Conservation (phyloP, 352 stramenopile species). For the Phytophthora lateralis region DNA sequence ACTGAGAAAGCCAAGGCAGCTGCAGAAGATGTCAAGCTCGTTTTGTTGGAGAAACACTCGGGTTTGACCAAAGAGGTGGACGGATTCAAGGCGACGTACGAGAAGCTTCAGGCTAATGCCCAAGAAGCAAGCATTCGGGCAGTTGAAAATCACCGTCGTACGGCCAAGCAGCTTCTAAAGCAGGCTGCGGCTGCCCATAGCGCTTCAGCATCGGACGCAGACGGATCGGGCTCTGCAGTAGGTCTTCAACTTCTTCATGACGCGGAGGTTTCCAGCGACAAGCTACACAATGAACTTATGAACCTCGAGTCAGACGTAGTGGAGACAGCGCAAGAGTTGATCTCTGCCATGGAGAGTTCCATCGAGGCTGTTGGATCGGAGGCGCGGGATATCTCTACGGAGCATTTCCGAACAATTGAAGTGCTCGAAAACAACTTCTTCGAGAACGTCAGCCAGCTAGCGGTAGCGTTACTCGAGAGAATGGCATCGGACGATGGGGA, state of each 20-base stretch:
- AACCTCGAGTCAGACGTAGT: constrained; percentile 89
- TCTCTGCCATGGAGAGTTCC: constrained; percentile 58
- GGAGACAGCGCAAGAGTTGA: constrained; percentile 74
- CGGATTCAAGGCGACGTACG: constrained; percentile 62
- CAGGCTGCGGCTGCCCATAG: constrained; percentile 40
- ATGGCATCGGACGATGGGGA: constrained; percentile 81
- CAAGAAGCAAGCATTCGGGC: constrained; percentile 77
- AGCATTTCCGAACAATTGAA: constrained; percentile 91
- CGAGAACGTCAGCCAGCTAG: constrained; percentile 82
- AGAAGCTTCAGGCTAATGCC: constrained; percentile 65
- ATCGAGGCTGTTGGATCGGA: constrained; percentile 73
- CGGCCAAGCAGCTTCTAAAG: constrained; percentile 79
- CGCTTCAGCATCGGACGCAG: constrained; percentile 32
- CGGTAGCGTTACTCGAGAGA: constrained; percentile 72
- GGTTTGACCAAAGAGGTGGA: constrained; percentile 64
- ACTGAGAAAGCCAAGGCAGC: constrained; percentile 82
- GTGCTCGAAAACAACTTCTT: constrained; percentile 93
- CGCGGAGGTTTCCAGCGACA: constrained; percentile 81
- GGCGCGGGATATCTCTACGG: constrained; percentile 64
- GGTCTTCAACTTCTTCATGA: constrained; percentile 84
- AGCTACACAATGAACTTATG: constrained; percentile 88
- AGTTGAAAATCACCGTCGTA: constrained; percentile 80
- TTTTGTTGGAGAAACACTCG: constrained; percentile 78
- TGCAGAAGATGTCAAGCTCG: constrained; percentile 83
- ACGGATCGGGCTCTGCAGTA: constrained; percentile 31